These are phyloP conservation scores for Ceriops zippeliana DNA, from an alignment of 345 rosid species.

Conservation along the genomic window DNA sequence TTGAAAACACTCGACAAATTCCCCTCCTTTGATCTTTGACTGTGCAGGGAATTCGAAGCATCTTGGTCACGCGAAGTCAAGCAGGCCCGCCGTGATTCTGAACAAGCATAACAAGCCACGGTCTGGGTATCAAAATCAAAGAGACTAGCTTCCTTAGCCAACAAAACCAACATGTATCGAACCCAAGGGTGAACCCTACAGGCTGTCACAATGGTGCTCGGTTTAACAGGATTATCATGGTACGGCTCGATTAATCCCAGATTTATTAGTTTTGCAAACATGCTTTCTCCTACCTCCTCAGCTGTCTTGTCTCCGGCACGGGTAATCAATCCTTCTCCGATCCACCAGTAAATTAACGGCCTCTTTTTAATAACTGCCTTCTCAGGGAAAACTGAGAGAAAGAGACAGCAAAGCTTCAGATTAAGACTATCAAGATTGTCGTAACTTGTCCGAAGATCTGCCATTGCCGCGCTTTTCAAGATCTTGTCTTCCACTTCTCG, in stretches of 20 bases:
- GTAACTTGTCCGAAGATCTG: background rate
- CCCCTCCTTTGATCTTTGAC: too few relatives aligned
- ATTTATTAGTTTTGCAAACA: background rate
- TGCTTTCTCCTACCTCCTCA: background rate
- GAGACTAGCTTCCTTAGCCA: background rate
- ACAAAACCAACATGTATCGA: background rate
- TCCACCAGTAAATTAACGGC: conserved; percentile 9
- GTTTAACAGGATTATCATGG: background rate
- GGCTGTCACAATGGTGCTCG: background rate
- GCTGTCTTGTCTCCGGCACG: background rate
- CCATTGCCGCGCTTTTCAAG: background rate
- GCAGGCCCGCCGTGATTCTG: background rate
- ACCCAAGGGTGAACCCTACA: background rate
- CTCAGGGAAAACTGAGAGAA: conserved; percentile 3
- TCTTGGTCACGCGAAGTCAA: background rate
- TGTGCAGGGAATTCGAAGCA: background rate
- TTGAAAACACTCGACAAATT: conserved; percentile 26
- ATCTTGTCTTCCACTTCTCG: background rate
- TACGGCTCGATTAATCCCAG: background rate
- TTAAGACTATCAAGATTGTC: background rate
- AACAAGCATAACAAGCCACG: background rate
- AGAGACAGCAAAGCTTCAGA: conserved; percentile 1
- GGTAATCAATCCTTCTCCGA: conserved; percentile 5
- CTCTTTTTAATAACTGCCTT: background rate
- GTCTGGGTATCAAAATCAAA: background rate